A percentile compares a stretch with the other conserved stretches of the same genome.
phyloP scores from a whole-genome alignment of 2,329 filamentous ascomycete genomes.

The Corynespora cassiicola region DNA sequence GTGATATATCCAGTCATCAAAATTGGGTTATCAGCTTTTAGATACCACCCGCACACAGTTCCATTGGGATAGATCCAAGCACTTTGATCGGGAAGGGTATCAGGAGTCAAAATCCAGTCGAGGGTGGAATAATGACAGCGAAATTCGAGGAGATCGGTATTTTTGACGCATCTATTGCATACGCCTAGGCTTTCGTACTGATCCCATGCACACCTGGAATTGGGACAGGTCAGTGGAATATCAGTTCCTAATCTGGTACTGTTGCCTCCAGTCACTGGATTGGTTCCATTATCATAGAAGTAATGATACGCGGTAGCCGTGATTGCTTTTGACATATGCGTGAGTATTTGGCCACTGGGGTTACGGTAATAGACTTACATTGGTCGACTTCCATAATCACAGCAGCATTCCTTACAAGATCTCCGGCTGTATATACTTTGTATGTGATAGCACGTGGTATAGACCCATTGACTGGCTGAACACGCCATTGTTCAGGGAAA shows the following conservation, averaged over 20 bases:
- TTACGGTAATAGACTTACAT: too few relatives aligned
- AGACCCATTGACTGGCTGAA: slow-evolving; percentile 2
- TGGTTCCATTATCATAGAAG: slow-evolving; percentile 11
- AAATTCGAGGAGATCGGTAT: slow-evolving; percentile 7
- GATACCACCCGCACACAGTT: slow-evolving; percentile 13
- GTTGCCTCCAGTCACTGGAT: slow-evolving; percentile 1
- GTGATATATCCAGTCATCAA: slow-evolving; percentile 16
- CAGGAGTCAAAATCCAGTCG: slow-evolving; percentile 8
- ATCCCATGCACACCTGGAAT: slow-evolving; percentile 3
- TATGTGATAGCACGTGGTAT: slow-evolving; percentile 6
- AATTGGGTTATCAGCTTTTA: slow-evolving; percentile 8
- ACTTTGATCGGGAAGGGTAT: background rate
- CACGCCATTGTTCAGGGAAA: slow-evolving; percentile 8
- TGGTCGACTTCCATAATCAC: slow-evolving; percentile 7
- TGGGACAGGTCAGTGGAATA: slow-evolving; percentile 7
- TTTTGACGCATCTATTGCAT: slow-evolving; percentile 10
- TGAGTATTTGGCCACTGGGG: too few relatives aligned
- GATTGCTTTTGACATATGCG: too few relatives aligned
- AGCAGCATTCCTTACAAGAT: background rate
- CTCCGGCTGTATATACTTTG: slow-evolving; percentile 1
- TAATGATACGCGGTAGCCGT: background rate
- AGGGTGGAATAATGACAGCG: slow-evolving; percentile 3
- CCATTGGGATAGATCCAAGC: slow-evolving; percentile 9
- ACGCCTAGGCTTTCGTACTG: slow-evolving; percentile 5
- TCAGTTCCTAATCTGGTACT: background rate